Evolutionary conservation across 2,329 filamentous ascomycete species (phyloP), one percentile per base, ranked within the genome.

Genomic region (Diaporthe australafricana): DNA sequence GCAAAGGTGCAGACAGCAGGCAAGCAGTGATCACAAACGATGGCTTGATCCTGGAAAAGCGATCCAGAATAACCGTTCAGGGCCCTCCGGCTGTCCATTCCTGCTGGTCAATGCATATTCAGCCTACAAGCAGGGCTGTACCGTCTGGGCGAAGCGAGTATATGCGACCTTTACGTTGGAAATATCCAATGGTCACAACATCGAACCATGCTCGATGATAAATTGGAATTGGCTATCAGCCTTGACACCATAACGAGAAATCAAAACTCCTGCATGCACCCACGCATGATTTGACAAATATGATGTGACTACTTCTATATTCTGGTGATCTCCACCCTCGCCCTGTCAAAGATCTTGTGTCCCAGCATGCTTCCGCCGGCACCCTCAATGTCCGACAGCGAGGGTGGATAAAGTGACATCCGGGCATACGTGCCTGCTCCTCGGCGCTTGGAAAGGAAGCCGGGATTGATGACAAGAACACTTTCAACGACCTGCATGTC

Each of bases 401-500:
- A 82, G 17, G 92, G 89, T 2, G 93, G 91, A 74, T 93, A 88
- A 8, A 98, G 83, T 25, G 90, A 90, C 86, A 99, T 88, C 65
- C 92, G 91, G 1, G 94, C 94, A 80, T 93, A 98, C 0, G 95
- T 98, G 7, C 96, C 96, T 0, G 95, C 88, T 1, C 92, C 95
- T 72, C 91, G 91, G 70, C 93, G 90, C 83, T 97, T 98, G 20
- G 94, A 96, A 42, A 98, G 84, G 63, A 90, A 92, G 6, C 96
- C 96, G 0, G 96, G 96, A 80, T 99, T 99, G 78, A 99, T 92
- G 16, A 95, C 91, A 8, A 98, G 83, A 0, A 98, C 95, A 76
- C 92, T 94, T 78, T 98, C 94, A 14, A 98, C 91, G 52, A 98
- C 94, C 95, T 98, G 76, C 1, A 72, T 9, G 71, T 12, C 1